Evolutionary conservation across 176 grass and related monocot genomes (phyloP), one percentile per base, ranked within the genome.

Genomic region (Ensete glaucum): DNA sequence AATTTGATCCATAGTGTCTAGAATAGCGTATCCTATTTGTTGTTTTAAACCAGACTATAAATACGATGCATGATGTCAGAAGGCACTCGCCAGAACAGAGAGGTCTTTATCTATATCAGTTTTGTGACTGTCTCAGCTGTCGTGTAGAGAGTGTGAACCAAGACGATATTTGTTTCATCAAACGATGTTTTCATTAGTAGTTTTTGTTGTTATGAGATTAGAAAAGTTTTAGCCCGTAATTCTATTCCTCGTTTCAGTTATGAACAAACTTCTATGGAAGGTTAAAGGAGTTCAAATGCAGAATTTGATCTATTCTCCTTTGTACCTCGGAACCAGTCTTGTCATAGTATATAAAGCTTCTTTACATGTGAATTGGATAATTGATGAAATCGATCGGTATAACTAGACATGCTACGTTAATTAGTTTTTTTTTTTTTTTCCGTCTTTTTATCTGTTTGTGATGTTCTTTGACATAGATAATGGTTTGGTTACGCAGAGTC

Each of bases 401-500:
- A 57, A 57, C 4, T 1, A 60, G 5, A 43, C 34, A 43, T 43
- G 34, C 34, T 43, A 4, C 1, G 2, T 17, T 58, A 2, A 2
- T 11, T 3, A 11, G 11, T 58, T 13, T 58, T 55, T 55, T 15
- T 2, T 57, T 11, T 13, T 58, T 58, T 11, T 13, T 58, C 17
- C 24, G 2, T 58, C 16, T 58, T 58, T 29, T 66, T 25, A 29
- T 66, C 25, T 27, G 23, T 52, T 14, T 23, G 15, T 15, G 9
- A 17, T 77, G 16, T 34, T 65, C 11, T 64, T 51, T 54, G 43
- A 69, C 14, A 7, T 64, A 55, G 54, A 24, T 17, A 25, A 69
- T 66, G 64, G 16, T 82, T 75, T 13, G 10, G 72, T 43, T 76
- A 71, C 84, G 66, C 85, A 99, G 95, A 82, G 78, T 52, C 16